Base-by-base conservation (phyloP, 306 rosid genomes). In the Begonia peltatifolia region DNA sequence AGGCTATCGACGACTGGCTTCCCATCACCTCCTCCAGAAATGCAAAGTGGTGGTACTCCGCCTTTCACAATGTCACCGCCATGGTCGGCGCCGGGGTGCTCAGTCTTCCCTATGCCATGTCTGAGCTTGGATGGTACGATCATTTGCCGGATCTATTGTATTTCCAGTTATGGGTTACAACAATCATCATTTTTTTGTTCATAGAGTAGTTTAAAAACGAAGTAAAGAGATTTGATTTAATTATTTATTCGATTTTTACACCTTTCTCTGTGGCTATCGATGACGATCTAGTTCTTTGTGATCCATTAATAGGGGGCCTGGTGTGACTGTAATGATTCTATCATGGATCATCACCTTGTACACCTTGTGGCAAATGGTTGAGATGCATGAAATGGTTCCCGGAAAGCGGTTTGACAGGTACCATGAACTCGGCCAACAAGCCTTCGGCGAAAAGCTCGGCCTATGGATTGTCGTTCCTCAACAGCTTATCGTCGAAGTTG, bases 41-140 rank as follows among this genome's bases (percentile, higher is more conserved):
- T 16, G 97, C 89, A 4, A 88, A 88, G 72, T 88, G 97, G 97
- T 82, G 94, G 97, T 84, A 74, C 53, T 83, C 97, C 0, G 87
- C 97, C 49, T 89, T 81, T 63, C 97, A 89, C 71, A 89, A 89
- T 53, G 79, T 82, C 72, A 89, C 97, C 0, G 93, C 97, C 65
- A 89, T 84, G 97, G 97, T 84, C 9, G 97, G 97, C 2, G 97
- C 97, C 0, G 97, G 97, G 1, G 95, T 89, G 30, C 97, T 89
- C 46, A 74, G 76, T 42, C 95, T 89, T 59, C 97, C 97, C 47
- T 82, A 59, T 25, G 97, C 97, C 63, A 68, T 89, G 88, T 22
- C 95, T 0, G 65, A 74, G 43, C 79, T 84, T 38, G 97, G 97
- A 50, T 89, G 95, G 97, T 89, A 69, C 2, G 54, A 4, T 4